Base-by-base conservation (phyloP, 2,329 filamentous ascomycete genomes). In the Camillea tinctor region DNA sequence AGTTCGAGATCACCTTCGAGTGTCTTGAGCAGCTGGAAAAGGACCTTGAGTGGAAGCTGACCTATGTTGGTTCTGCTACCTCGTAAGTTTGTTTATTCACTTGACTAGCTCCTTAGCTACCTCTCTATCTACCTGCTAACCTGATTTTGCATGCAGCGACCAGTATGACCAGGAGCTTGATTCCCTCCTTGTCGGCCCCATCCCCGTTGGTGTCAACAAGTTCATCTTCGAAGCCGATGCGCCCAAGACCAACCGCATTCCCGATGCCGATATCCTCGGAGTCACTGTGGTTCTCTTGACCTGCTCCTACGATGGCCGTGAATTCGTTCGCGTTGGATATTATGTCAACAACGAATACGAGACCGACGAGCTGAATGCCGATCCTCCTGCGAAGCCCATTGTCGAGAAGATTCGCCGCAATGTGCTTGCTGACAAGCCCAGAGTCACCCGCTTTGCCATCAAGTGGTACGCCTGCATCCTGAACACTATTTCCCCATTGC, bases 261-360 rank as follows among this genome's bases (percentile, higher is more conserved):
- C 95, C 59, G 90, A 93, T 68, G 93, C 92, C 68, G 96, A 99
- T 79, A 93, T 99, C 70, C 86, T 99, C 52, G 95, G 95, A 62
- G 96, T 99, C 55, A 99, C 95, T 3, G 95, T 99, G 71, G 93
- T 99, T 70, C 89, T 99, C 58, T 85, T 99, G 67, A 97, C 93
- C 60, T 98, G 95, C 79, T 91, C 92, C 76, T 99, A 99, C 79
- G 95, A 99, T 72, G 90, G 91, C 57, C 88, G 95, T 72, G 95
- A 99, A 77, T 99, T 99, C 71, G 93, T 99, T 48, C 93, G 95
- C 67, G 94, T 99, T 50, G 95, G 95, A 64, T 99, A 99, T 85
- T 99, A 99, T 70, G 95, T 99, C 72, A 99, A 98, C 84, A 99
- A 99, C 72, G 96, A 99, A 77, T 99, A 99, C 76, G 92, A 96